These are phyloP conservation scores for Massariosphaeria phaeospora DNA, from an alignment of 495 filamentous ascomycete genomes.

Conservation along the genomic window DNA sequence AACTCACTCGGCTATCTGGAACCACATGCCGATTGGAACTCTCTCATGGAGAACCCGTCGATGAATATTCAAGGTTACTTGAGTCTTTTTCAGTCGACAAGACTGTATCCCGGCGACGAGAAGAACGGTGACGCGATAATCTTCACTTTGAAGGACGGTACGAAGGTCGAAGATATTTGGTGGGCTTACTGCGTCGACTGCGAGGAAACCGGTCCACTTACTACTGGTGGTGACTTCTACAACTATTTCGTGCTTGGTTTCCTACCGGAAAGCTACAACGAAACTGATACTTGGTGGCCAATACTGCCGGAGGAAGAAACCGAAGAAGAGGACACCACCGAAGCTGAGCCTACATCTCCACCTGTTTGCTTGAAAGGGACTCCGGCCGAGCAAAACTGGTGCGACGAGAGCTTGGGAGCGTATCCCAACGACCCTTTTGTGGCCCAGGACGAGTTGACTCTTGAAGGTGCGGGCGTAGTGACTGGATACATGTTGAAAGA, in stretches of 20 bases:
- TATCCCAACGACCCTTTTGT: constrained; percentile 18
- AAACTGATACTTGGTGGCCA: constrained; percentile 8
- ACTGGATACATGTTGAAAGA: constrained; percentile 43
- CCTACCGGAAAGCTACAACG: constrained; percentile 10
- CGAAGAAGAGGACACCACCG: not conserved
- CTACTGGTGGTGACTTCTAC: constrained; percentile 45
- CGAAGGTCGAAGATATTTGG: constrained; percentile 34
- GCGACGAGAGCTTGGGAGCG: not conserved
- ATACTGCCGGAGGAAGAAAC: not conserved
- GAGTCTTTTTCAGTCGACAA: constrained; percentile 38
- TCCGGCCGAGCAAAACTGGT: constrained; percentile 4
- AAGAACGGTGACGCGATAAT: constrained; percentile 45
- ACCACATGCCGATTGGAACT: constrained; percentile 50
- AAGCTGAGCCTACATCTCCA: not conserved
- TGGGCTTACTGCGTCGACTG: constrained; percentile 41
- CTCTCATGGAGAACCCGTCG: constrained; percentile 46
- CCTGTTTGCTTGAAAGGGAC: not conserved
- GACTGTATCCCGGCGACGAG: constrained; percentile 49
- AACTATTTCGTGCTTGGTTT: constrained; percentile 28
- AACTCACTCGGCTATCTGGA: constrained; percentile 46
- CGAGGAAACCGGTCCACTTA: constrained; percentile 42
- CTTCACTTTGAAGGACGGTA: constrained; percentile 43
- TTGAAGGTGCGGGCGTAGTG: constrained; percentile 24
- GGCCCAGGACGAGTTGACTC: constrained; percentile 7
- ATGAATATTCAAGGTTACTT: constrained; percentile 42